Conservation (phyloP, 768 basidiomycete genomes). For the Amanita thiersii region DNA sequence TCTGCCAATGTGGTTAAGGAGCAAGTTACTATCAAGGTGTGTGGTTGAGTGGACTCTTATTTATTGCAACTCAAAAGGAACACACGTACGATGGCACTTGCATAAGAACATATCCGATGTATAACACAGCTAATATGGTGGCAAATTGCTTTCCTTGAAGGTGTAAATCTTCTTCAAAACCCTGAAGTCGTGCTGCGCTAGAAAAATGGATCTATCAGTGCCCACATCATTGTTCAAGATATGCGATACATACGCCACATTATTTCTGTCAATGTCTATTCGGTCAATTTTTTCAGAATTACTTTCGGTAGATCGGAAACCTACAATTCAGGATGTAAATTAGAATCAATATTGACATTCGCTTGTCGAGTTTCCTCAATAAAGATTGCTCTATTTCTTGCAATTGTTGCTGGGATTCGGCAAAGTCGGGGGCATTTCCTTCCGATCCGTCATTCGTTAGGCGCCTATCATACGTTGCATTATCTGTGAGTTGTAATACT, state of each 20-base stretch:
- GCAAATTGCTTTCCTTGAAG: constrained; percentile 54
- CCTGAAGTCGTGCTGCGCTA: constrained; percentile 58
- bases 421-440: constrained; percentile 21
- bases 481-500: too few species aligned
- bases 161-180: constrained; percentile 55
- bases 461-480: too few species aligned
- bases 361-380: constrained; percentile 39
- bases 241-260: constrained; percentile 37
- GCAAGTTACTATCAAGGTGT: constrained; percentile 46
- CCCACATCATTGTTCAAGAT: neutral
- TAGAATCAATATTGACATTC: constrained; percentile 39
- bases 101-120: constrained; percentile 65
- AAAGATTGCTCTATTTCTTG: constrained; percentile 25
- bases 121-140: constrained; percentile 52
- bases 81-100: constrained; percentile 58
- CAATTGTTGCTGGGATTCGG: too few species aligned
- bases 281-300: constrained; percentile 13
- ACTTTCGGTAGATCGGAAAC: constrained; percentile 1
- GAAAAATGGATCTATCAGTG: neutral
- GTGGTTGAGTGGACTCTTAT: constrained; percentile 2
- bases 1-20: constrained; percentile 51
- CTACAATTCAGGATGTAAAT: constrained; percentile 42
- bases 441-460: too few species aligned
- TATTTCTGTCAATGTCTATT: constrained; percentile 64
- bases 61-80: neutral